Conservation (phyloP, 352 stramenopile genomes). For the Pythium folliculosum region DNA sequence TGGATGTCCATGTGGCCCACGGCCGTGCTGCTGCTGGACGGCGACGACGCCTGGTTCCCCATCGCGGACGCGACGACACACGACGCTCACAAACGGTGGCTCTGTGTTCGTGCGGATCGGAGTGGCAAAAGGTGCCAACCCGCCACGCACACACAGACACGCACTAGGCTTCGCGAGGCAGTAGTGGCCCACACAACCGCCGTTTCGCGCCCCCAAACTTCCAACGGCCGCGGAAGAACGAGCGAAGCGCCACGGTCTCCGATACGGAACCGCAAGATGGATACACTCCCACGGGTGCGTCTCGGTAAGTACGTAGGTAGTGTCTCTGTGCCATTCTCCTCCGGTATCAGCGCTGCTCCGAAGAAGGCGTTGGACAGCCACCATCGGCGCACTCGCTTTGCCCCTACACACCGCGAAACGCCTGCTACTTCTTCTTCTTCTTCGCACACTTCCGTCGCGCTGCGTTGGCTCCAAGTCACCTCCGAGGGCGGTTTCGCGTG, state of each 20-base stretch:
- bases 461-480: neutral
- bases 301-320: neutral
- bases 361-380: neutral
- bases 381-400: neutral
- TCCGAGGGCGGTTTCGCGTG: neutral
- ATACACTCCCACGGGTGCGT: neutral
- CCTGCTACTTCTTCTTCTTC: neutral
- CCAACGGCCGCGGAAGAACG: neutral
- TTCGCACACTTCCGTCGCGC: neutral
- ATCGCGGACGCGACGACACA: neutral
- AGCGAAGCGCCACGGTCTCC: neutral
- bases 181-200: neutral
- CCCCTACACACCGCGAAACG: neutral
- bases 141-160: neutral
- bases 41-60: slow-evolving; percentile 21
- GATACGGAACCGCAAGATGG: neutral
- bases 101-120: too few species aligned
- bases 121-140: too few species aligned
- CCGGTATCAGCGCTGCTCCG: neutral
- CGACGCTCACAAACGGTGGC: neutral
- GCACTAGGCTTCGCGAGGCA: too few species aligned
- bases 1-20: slow-evolving; percentile 20
- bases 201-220: neutral
- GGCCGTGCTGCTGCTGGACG: neutral
- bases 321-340: neutral